Conservation (phyloP, 345 rosid species). For the Noccaea bulbosa region DNA sequence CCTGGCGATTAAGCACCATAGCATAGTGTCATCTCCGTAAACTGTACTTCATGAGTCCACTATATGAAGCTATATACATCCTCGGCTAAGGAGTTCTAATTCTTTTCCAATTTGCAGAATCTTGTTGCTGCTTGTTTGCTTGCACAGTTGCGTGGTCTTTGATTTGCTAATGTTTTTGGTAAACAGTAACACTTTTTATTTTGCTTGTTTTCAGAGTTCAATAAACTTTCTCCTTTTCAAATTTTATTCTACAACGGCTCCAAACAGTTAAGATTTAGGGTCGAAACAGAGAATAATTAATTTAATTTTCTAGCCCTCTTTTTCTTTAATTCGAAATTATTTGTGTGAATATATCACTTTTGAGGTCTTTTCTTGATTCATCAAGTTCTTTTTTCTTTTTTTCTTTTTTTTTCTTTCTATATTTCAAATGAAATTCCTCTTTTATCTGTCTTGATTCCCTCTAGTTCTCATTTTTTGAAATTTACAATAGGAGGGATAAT, state of each 20-base stretch:
- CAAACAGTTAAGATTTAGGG: conserved; percentile 5
- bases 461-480: background rate
- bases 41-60: too few species aligned
- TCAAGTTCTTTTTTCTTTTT: conserved; percentile 4
- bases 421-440: conserved; percentile 29
- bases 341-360: conserved; percentile 7
- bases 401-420: background rate
- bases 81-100: too few species aligned
- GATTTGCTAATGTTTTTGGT: too few species aligned
- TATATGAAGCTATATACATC: too few species aligned
- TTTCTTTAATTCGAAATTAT: conserved; percentile 27
- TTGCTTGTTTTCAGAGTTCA: too few species aligned
- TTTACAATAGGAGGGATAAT: conserved; percentile 9
- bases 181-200: too few species aligned
- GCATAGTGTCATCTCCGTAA: too few species aligned
- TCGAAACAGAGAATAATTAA: background rate
- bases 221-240: background rate
- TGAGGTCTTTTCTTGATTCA: conserved; percentile 15
- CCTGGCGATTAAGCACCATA: too few species aligned
- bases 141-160: too few species aligned
- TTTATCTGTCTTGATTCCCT: conserved; percentile 17
- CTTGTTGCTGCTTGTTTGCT: too few species aligned
- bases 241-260: conserved; percentile 19
- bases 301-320: background rate
- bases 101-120: too few species aligned